A percentile compares a stretch with the other conserved stretches of the same genome.
Evolutionary conservation across 2,329 filamentous ascomycete species (phyloP).

Genomic region (Xylaria sp.): DNA sequence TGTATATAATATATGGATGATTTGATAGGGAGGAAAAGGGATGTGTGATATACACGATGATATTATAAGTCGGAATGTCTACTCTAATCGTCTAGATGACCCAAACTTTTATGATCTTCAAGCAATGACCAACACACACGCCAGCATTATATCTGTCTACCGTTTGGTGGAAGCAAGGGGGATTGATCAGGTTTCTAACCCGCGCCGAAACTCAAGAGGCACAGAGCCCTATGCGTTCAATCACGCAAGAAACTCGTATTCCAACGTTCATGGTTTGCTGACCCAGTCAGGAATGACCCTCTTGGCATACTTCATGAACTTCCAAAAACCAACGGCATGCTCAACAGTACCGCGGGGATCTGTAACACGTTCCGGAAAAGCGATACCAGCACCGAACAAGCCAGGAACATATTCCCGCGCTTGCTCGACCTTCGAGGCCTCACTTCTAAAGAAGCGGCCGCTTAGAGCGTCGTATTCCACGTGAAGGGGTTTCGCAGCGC

Average conservation of each 20-base stretch:
- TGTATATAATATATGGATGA: background rate
- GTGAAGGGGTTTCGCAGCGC: slow-evolving; percentile 8
- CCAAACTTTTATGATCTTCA: background rate
- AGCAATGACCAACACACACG: background rate
- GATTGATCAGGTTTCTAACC: background rate
- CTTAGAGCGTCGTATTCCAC: slow-evolving; percentile 33
- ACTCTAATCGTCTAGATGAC: background rate
- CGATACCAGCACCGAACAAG: slow-evolving; percentile 57
- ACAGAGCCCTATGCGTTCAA: background rate
- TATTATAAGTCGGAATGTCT: background rate
- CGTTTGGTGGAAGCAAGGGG: background rate
- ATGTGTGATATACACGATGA: background rate
- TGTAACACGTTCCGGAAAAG: slow-evolving; percentile 55
- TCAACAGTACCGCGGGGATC: slow-evolving; percentile 59
- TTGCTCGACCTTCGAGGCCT: slow-evolving; percentile 23
- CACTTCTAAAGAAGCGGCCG: slow-evolving; percentile 44
- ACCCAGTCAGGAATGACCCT: slow-evolving; percentile 49
- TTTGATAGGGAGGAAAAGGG: background rate
- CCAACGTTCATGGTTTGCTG: slow-evolving; percentile 3
- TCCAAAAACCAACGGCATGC: slow-evolving; percentile 57
- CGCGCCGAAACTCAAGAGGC: background rate
- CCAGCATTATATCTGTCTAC: background rate
- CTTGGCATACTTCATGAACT: slow-evolving; percentile 60
- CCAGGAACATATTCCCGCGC: slow-evolving; percentile 42
- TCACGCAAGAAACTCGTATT: background rate